These are phyloP conservation scores for Parsonsia alboflavescens DNA, from an alignment of 257 asterid species.

Conservation along the genomic window DNA sequence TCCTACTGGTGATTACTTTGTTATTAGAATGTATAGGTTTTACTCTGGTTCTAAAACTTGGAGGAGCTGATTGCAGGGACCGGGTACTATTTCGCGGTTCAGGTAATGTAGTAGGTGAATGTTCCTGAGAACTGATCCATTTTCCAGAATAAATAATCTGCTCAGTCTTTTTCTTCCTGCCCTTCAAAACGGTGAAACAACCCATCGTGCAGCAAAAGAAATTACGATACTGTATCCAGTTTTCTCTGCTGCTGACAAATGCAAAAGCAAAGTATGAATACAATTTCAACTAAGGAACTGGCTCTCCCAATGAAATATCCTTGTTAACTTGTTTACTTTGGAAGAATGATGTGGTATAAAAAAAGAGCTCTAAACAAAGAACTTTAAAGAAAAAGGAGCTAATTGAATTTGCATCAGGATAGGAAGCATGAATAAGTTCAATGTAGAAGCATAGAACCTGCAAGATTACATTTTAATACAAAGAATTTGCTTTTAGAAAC, in stretches of 20 bases:
- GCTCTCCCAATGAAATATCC: not conserved
- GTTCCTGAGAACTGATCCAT: conserved; percentile 52
- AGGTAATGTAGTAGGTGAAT: conserved; percentile 67
- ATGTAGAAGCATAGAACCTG: not conserved
- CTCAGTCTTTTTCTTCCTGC: conserved; percentile 67
- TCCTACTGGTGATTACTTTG: conserved; percentile 37
- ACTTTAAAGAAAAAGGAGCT: not conserved
- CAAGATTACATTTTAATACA: not conserved
- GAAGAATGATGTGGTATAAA: not conserved
- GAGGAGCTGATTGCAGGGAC: conserved; percentile 78
- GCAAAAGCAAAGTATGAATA: not conserved
- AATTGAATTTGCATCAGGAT: not conserved
- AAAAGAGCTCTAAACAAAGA: not conserved
- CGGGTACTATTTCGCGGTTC: conserved; percentile 62
- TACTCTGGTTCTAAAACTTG: conserved; percentile 74
- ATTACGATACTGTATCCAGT: conserved; percentile 15
- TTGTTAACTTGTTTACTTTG: not conserved
- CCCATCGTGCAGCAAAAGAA: conserved; percentile 50
- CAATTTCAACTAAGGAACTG: not conserved
- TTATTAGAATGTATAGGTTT: conserved; percentile 42
- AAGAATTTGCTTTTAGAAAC: not conserved
- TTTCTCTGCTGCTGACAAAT: conserved; percentile 26
- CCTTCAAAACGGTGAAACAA: conserved; percentile 65
- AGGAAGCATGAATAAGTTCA: not conserved
- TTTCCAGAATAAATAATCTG: conserved; percentile 34